Percentiles rank a stretch among this genome's conserved stretches.
Conservation (phyloP, 1,139 yeast species). For the Diutina siamensis region DNA sequence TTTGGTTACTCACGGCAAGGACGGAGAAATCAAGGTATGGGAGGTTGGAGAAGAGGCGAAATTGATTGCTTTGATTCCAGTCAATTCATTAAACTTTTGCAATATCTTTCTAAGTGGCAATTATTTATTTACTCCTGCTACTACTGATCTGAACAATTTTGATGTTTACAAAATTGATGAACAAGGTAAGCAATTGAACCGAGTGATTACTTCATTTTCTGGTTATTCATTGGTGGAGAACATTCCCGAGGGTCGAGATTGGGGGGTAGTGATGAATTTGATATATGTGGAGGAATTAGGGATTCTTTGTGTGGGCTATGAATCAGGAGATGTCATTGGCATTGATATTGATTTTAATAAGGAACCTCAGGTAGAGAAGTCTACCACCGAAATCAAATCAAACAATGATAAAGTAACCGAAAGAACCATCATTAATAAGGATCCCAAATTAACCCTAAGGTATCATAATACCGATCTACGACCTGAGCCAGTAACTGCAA, state of each 20-base stretch:
- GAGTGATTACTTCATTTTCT: not conserved
- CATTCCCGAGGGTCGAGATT: not conserved
- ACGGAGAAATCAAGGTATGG: slow-evolving; percentile 1
- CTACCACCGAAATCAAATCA: not conserved
- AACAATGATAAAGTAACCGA: not conserved
- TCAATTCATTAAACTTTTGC: slow-evolving; percentile 2
- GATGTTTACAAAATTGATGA: slow-evolving; percentile 1
- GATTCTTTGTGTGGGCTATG: slow-evolving; percentile 1
- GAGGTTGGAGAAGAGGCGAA: not conserved
- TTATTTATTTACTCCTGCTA: not conserved
- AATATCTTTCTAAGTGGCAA: not conserved
- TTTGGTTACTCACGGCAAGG: slow-evolving; percentile 4
- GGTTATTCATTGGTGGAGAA: slow-evolving; percentile 1
- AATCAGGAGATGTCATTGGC: slow-evolving; percentile 2
- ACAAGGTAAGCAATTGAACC: not conserved
- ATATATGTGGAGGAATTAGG: not conserved
- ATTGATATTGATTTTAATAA: not conserved
- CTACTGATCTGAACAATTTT: slow-evolving; percentile 3
- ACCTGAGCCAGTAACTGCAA: slow-evolving; percentile 1
- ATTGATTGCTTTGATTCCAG: not conserved
- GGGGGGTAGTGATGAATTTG: slow-evolving; percentile 5
- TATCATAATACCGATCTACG: slow-evolving; percentile 1
- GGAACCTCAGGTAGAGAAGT: not conserved
- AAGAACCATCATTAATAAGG: slow-evolving; percentile 1
- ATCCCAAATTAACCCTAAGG: not conserved